Conservation (phyloP, 2,329 filamentous ascomycete genomes). For the Arthrobotrys iridis region DNA sequence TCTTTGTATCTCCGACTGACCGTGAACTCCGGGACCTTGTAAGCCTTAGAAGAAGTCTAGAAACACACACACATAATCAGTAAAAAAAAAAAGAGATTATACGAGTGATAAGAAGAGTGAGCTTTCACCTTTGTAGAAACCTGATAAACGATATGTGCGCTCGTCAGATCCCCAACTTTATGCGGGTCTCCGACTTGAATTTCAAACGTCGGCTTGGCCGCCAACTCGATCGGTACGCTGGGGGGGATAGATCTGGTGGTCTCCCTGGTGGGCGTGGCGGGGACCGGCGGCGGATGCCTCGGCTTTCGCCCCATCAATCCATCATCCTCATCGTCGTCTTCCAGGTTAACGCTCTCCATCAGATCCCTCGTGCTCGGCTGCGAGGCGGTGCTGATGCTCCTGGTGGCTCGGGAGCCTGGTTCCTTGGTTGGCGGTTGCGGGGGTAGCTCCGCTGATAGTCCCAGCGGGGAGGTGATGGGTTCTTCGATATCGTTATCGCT, state of each 20-base stretch:
- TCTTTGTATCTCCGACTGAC: constrained; percentile 95
- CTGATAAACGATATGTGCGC: constrained; percentile 96
- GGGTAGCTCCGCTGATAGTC: constrained; percentile 66
- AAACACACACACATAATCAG: background rate
- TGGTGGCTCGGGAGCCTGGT: constrained; percentile 67
- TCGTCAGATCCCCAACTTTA: constrained; percentile 96
- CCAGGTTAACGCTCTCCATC: constrained; percentile 75
- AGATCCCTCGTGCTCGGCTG: constrained; percentile 65
- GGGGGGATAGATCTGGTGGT: constrained; percentile 70
- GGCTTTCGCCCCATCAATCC: constrained; percentile 67
- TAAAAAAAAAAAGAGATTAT: constrained; percentile 55
- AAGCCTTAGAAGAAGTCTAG: constrained; percentile 96
- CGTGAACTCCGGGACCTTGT: constrained; percentile 88
- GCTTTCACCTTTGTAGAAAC: constrained; percentile 95
- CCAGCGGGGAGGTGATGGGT: constrained; percentile 56
- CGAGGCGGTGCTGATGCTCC: constrained; percentile 63
- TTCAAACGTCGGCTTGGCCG: constrained; percentile 87
- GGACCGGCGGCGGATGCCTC: constrained; percentile 70
- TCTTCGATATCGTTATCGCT: constrained; percentile 61
- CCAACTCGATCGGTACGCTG: constrained; percentile 90
- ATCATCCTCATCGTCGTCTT: constrained; percentile 69
- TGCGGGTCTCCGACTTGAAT: constrained; percentile 96
- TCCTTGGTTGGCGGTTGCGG: constrained; percentile 77
- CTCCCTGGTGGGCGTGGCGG: constrained; percentile 64
- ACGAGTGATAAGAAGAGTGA: no score